Base-by-base conservation (phyloP, 768 basidiomycete genomes). In the Pleurotus platypus region DNA sequence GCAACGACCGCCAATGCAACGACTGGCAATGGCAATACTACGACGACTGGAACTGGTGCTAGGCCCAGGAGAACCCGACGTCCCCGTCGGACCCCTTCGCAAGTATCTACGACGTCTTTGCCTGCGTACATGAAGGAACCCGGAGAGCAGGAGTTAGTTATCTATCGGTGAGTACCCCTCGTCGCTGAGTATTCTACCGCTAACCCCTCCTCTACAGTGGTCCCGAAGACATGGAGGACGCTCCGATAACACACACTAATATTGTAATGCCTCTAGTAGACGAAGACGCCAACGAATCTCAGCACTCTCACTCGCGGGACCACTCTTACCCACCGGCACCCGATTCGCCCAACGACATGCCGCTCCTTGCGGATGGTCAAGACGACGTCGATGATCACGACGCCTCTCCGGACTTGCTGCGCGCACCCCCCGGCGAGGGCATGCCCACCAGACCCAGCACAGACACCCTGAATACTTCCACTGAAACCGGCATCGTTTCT, bases 41-140 rank as follows among this genome's bases (percentile, higher is more conserved):
- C 61, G 8, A 67, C 62, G 18, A 62, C 68, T 48, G 58, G 70
- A 2, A 64, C 69, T 7, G 65, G 70, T 8, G 68, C 72, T 24
- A 67, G 77, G 57, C 55, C 68, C 0, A 66, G 78, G 4, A 69
- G 78, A 51, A 67, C 71, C 27, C 71, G 86, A 22, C 73, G 80
- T 49, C 72, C 73, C 5, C 70, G 78, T 35, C 78, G 88, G 38
- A 91, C 89, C 4, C 87, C 91, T 3, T 91, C 89, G 46, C 89
- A 91, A 67, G 84, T 92, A 51, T 90, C 89, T 4, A 90, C 89
- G 6, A 82, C 79, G 26, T 90, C 87, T 4, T 67, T 93, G 27
- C 91, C 91, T 4, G 82, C 78, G 26, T 93, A 93, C 62, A 89
- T 82, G 74, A 91, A 91, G 70, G 90, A 93, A 59, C 89, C 91